Evolutionary conservation across 495 filamentous ascomycete genomes (phyloP).

Genomic region (Penicillium silybi): DNA sequence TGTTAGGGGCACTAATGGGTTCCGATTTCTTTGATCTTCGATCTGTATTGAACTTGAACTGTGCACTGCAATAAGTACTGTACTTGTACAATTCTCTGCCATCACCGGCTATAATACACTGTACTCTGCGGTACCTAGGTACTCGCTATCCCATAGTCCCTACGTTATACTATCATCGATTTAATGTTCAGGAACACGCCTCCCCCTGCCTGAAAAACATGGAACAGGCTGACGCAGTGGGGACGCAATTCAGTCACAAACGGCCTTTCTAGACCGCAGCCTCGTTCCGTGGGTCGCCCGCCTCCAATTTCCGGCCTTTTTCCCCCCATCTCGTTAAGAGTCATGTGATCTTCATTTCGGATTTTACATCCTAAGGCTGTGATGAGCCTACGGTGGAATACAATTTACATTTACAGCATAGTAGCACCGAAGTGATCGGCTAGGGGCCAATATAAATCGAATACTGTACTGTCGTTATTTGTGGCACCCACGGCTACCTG

Average conservation of each 20-base stretch:
- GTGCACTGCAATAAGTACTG: no score
- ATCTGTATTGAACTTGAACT: no score
- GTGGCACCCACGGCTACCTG: background rate
- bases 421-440: no score
- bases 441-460: no score
- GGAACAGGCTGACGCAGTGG: slow-evolving; percentile 27
- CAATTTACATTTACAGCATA: no score
- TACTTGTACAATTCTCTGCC: background rate
- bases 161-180: background rate
- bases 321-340: background rate
- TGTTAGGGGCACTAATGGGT: background rate
- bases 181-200: slow-evolving; percentile 10
- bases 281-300: slow-evolving; percentile 24
- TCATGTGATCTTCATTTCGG: no score
- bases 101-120: background rate
- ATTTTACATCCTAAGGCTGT: no score
- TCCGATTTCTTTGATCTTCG: background rate
- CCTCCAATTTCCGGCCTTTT: background rate
- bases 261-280: slow-evolving; percentile 30
- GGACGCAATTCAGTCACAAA: slow-evolving; percentile 16
- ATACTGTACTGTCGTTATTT: background rate
- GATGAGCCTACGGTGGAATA: no score
- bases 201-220: slow-evolving; percentile 10
- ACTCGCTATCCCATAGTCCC: no score
- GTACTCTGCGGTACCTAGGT: no score